A percentile compares a stretch with the other conserved stretches of the same genome.
These are phyloP conservation scores for Abelmoschus esculentus DNA, from an alignment of 345 rosid species.

Conservation along the genomic window DNA sequence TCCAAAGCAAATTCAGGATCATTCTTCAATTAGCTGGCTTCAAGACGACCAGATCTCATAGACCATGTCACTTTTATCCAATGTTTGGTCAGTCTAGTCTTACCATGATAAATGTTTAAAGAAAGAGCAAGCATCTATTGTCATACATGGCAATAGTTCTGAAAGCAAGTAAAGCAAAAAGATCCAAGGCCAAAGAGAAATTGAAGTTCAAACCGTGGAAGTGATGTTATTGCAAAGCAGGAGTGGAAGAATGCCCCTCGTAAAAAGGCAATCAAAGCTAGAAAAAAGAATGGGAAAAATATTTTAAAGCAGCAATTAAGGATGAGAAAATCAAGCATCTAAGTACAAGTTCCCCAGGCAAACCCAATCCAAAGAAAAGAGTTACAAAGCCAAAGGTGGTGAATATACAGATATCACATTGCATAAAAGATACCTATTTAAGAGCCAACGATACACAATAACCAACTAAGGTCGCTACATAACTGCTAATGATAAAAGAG, in stretches of 20 bases:
- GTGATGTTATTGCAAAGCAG: neutral
- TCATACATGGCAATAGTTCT: neutral
- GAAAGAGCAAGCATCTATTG: neutral
- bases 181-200: conserved; percentile 1
- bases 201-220: neutral
- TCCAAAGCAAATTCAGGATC: neutral
- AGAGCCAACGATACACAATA: neutral
- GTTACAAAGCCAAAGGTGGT: neutral
- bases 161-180: neutral
- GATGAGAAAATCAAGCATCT: conserved; percentile 2
- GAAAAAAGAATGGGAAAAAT: neutral
- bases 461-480: neutral
- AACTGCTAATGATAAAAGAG: neutral
- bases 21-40: neutral
- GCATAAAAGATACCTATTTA: too few species aligned
- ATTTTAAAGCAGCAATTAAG: neutral
- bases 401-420: neutral
- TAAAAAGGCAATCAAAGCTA: neutral
- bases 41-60: neutral
- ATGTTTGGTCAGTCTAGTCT: neutral
- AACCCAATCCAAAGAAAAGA: neutral
- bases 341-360: neutral
- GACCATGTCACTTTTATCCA: neutral
- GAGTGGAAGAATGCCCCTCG: neutral
- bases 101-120: neutral